Evolutionary conservation across 768 basidiomycete species (phyloP).

Genomic region (Amanita polypyramis): DNA sequence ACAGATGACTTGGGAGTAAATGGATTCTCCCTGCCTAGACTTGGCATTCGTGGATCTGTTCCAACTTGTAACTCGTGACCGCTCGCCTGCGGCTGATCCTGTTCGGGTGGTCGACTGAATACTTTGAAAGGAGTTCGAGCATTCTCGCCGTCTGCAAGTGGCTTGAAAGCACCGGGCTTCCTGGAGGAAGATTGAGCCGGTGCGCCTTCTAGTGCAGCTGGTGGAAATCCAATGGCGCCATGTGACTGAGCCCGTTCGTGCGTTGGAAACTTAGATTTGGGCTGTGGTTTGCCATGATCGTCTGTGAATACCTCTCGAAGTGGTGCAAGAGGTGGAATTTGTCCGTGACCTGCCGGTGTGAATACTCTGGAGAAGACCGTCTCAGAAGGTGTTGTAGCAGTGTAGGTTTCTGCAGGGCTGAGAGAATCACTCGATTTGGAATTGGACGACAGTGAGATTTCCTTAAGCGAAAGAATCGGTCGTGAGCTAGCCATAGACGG

Average conservation of each 20-base stretch:
- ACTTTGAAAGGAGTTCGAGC: slow-evolving; percentile 50
- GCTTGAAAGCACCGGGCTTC: slow-evolving; percentile 22
- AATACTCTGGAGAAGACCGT: slow-evolving; percentile 57
- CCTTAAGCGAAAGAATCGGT: slow-evolving; percentile 42
- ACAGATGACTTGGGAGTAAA: slow-evolving; percentile 37
- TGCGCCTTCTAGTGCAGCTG: slow-evolving; percentile 13
- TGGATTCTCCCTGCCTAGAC: slow-evolving; percentile 18
- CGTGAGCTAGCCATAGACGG: slow-evolving; percentile 26
- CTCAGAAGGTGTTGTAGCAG: slow-evolving; percentile 20
- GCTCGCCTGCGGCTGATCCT: slow-evolving; percentile 12
- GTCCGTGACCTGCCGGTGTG: slow-evolving; percentile 41
- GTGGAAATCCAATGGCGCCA: slow-evolving; percentile 17
- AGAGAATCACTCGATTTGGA: slow-evolving; percentile 12
- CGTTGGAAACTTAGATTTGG: slow-evolving; percentile 22
- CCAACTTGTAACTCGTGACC: slow-evolving; percentile 13
- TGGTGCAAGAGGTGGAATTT: slow-evolving; percentile 24
- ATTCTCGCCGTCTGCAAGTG: slow-evolving; percentile 30
- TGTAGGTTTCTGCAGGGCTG: slow-evolving; percentile 19
- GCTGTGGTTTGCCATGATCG: slow-evolving; percentile 30
- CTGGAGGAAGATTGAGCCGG: slow-evolving; percentile 8
- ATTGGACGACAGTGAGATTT: slow-evolving; percentile 22
- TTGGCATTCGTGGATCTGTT: not conserved
- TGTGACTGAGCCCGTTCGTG: slow-evolving; percentile 37
- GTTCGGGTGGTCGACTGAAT: slow-evolving; percentile 62
- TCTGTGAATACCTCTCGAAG: slow-evolving; percentile 36